Conservation (phyloP, 192 early-diverging fungal species). For the Coemansia biformis region DNA sequence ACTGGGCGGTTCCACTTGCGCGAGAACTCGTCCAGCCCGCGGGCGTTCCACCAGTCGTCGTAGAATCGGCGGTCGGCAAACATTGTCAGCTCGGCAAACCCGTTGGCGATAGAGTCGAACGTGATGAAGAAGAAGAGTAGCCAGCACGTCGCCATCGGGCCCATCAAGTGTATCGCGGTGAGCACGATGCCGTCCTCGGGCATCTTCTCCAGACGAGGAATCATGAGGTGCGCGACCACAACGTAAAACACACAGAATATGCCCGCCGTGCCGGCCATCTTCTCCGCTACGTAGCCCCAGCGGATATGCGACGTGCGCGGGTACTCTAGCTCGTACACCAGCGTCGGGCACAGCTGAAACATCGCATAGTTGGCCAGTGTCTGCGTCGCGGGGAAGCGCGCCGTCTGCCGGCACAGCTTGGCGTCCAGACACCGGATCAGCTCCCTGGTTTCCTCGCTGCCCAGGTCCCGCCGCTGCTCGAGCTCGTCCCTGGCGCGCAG, state of each 20-base stretch:
- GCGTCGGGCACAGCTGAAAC: constrained; percentile 80
- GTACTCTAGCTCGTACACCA: constrained; percentile 93
- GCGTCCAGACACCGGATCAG: constrained; percentile 52
- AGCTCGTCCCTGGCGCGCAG: constrained; percentile 16
- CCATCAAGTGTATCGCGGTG: constrained; percentile 60
- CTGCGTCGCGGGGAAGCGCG: constrained; percentile 72
- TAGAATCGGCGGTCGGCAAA: constrained; percentile 98
- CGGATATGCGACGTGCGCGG: constrained; percentile 82
- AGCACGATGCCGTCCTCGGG: constrained; percentile 59
- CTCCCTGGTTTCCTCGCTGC: constrained; percentile 15
- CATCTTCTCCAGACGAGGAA: constrained; percentile 68
- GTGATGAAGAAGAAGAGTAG: constrained; percentile 91
- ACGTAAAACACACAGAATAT: constrained; percentile 78
- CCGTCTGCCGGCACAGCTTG: constrained; percentile 53
- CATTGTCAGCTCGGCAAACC: constrained; percentile 87
- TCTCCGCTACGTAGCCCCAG: constrained; percentile 82
- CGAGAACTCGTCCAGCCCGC: constrained; percentile 87
- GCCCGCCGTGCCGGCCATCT: constrained; percentile 67
- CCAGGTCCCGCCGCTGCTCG: constrained; percentile 8
- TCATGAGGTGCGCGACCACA: constrained; percentile 81
- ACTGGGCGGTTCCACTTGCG: constrained; percentile 97
- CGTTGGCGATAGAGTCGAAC: constrained; percentile 95
- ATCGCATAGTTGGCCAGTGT: constrained; percentile 79
- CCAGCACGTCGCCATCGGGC: constrained; percentile 90
- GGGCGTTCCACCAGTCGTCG: constrained; percentile 97